A percentile compares a stretch with the other conserved stretches of the same genome.
phyloP scores from a whole-genome alignment of 805 yeast species.

The Isabelozyma heimii region DNA sequence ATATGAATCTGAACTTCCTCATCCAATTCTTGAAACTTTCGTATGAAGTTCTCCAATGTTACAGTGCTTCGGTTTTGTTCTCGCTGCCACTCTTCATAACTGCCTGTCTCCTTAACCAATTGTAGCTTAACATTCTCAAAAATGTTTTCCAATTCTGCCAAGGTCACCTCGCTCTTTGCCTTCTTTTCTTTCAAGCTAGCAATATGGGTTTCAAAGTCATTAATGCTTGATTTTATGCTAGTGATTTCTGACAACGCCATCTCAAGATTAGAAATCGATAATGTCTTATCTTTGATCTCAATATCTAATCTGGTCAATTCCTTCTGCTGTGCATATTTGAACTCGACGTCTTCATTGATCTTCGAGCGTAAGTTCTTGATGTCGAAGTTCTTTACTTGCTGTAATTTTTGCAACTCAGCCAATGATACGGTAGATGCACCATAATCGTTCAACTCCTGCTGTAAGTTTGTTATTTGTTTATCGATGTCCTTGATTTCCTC shows the following conservation, averaged over 20 bases:
- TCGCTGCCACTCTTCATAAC: slow-evolving; percentile 1
- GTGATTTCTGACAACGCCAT: slow-evolving; percentile 46
- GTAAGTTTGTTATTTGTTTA: slow-evolving; percentile 21
- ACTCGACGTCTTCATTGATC: slow-evolving; percentile 29
- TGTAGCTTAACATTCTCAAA: background rate
- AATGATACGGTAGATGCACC: slow-evolving; percentile 37
- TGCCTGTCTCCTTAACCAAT: slow-evolving; percentile 1
- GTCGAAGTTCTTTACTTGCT: slow-evolving; percentile 32
- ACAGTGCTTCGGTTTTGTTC: slow-evolving; percentile 3
- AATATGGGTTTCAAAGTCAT: slow-evolving; percentile 25
- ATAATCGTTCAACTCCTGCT: slow-evolving; percentile 33
- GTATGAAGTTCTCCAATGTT: slow-evolving; percentile 1
- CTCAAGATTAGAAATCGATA: slow-evolving; percentile 53
- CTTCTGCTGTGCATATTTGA: slow-evolving; percentile 43
- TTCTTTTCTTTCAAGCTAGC: slow-evolving; percentile 9
- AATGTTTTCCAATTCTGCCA: slow-evolving; percentile 4
- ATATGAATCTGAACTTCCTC: slow-evolving; percentile 19
- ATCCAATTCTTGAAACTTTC: slow-evolving; percentile 4
- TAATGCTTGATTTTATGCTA: slow-evolving; percentile 35
- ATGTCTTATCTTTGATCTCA: slow-evolving; percentile 49
- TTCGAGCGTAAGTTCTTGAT: slow-evolving; percentile 39
- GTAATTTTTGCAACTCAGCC: slow-evolving; percentile 46
- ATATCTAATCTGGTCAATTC: slow-evolving; percentile 47
- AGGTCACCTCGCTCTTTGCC: background rate
- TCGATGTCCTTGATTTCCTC: slow-evolving; percentile 25